phyloP scores from a whole-genome alignment of 192 early-diverging fungal genomes.

The Podila verticillata region DNA sequence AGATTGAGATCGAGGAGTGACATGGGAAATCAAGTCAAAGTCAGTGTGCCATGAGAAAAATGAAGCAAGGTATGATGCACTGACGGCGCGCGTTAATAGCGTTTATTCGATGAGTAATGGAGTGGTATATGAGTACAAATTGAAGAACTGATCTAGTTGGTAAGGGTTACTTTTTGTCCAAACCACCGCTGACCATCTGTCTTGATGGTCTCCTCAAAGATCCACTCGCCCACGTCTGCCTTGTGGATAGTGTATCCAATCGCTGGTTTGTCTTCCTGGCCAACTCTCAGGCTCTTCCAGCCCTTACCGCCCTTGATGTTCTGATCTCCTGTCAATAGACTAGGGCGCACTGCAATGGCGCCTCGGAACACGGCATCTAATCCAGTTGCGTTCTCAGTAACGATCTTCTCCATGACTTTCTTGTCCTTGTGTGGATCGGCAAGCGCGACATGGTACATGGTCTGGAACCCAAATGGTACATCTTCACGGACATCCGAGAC shows the following conservation, averaged over 20 bases:
- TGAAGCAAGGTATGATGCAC: too few species aligned
- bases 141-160: slow-evolving; percentile 7
- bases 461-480: slow-evolving; percentile 25
- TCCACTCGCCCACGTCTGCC: slow-evolving; percentile 35
- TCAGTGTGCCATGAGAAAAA: too few species aligned
- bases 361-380: slow-evolving; percentile 15
- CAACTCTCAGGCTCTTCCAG: slow-evolving; percentile 26
- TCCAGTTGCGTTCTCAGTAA: not conserved
- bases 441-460: slow-evolving; percentile 22
- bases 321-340: slow-evolving; percentile 24
- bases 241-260: slow-evolving; percentile 23
- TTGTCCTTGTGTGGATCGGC: slow-evolving; percentile 44
- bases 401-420: slow-evolving; percentile 35
- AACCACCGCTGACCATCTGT: slow-evolving; percentile 2
- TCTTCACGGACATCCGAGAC: slow-evolving; percentile 33
- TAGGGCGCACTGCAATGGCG: slow-evolving; percentile 19
- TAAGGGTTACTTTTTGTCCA: slow-evolving; percentile 8
- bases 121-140: too few species aligned
- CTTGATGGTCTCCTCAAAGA: slow-evolving; percentile 32
- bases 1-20: too few species aligned
- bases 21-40: too few species aligned
- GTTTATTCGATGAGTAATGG: too few species aligned
- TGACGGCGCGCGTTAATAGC: too few species aligned
- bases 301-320: slow-evolving; percentile 28
- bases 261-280: slow-evolving; percentile 23